These are phyloP conservation scores for Nepenthes alata DNA, from an alignment of 179 eudicot genomes.

Conservation along the genomic window DNA sequence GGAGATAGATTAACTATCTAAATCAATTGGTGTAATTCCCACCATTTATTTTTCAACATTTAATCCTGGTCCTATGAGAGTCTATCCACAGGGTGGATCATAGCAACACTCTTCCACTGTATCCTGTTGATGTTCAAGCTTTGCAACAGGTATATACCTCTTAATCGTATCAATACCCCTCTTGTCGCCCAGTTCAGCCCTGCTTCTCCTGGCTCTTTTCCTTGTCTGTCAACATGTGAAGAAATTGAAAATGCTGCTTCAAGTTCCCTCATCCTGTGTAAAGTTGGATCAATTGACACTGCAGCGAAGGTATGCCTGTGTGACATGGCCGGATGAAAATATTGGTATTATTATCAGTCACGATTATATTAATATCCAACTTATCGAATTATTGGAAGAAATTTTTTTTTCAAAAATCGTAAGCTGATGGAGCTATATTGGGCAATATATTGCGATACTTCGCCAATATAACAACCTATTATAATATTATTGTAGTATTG, in stretches of 20 bases:
- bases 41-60: neutral
- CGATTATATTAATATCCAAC: too few species aligned
- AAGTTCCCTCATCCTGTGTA: conserved; percentile 52
- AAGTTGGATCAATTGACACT: conserved; percentile 61
- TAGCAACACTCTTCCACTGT: neutral
- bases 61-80: neutral
- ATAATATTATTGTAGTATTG: too few species aligned
- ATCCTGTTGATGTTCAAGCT: conserved; percentile 8
- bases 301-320: conserved; percentile 59
- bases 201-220: conserved; percentile 35
- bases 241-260: conserved; percentile 51
- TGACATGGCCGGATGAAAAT: too few species aligned
- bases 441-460: too few species aligned
- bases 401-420: too few species aligned
- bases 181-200: conserved; percentile 15
- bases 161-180: conserved; percentile 43
- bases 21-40: too few species aligned
- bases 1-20: too few species aligned
- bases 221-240: conserved; percentile 54
- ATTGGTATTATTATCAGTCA: too few species aligned
- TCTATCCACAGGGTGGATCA: too few species aligned
- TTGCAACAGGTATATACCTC: conserved; percentile 68
- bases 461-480: too few species aligned
- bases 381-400: too few species aligned
- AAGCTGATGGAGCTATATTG: too few species aligned